Base-by-base conservation (phyloP, 1,139 yeast genomes). In the Taphrina confusa region DNA sequence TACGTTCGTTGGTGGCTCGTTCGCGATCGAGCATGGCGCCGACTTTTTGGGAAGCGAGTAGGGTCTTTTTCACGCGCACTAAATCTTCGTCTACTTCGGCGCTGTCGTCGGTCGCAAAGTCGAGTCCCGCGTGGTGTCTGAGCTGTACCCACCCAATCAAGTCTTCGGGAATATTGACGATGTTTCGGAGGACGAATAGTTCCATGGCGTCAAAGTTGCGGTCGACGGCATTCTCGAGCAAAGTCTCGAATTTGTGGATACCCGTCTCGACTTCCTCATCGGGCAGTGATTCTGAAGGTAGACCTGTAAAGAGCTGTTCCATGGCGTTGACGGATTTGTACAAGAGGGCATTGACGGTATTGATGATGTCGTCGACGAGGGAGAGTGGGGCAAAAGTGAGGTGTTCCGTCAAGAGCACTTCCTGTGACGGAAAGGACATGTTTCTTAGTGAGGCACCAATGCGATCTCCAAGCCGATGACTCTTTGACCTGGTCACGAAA, bases 301-400 rank as follows among this genome's bases (percentile, higher is more conserved):
- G 61, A 62, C 67, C 22, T 67, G 65, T 56, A 27, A 90, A 73
- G 66, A 84, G 86, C 47, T 78, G 78, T 69, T 89, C 95, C 75
- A 90, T 79, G 1, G 90, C 95, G 58, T 80, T 81, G 0, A 92
- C 85, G 68, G 96, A 87, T 67, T 85, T 84, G 73, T 87, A 87
- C 81, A 90, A 80, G 36, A 89, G 82, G 62, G 84, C 90, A 68
- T 91, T 90, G 25, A 88, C 95, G 0, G 91, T 88, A 72, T 90
- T 90, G 68, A 91, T 88, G 18, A 91, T 85, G 69, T 90, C 96
- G 69, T 91, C 97, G 5, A 91, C 80, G 25, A 90, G 75, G 0
- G 92, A 82, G n/a, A 90, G 79, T 0, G 97, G 96, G 6, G 95
- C 88, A 69, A 82, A 88, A 31, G 89, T 96, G 50, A 91, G 75